Conservation (phyloP, 805 yeast genomes). For the Yarrowia porcina region DNA sequence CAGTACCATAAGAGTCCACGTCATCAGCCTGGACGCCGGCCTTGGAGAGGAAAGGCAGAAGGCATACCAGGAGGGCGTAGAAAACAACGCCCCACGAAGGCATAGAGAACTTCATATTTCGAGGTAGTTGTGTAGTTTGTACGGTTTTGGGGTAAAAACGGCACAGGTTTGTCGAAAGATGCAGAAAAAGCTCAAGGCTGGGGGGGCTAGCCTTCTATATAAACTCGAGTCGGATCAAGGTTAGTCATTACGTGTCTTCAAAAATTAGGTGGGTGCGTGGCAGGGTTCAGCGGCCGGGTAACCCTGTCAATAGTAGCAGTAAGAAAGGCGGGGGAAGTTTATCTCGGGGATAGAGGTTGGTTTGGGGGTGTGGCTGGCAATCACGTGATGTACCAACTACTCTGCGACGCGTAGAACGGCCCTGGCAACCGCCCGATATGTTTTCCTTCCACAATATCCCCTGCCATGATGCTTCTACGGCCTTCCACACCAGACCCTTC, state of each 20-base stretch:
- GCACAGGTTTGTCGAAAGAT: conserved; percentile 23
- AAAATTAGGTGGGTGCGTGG: conserved; percentile 16
- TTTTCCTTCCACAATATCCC: not conserved
- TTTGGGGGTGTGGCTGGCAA: not conserved
- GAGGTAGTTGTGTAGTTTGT: conserved; percentile 2
- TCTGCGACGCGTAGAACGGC: not conserved
- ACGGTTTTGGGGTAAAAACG: not conserved
- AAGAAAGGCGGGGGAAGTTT: conserved; percentile 1
- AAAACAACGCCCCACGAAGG: conserved; percentile 37
- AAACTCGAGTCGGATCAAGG: conserved; percentile 24
- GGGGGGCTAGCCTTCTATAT: conserved; percentile 21
- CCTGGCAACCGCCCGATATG: fast-evolving
- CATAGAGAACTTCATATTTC: conserved; percentile 24
- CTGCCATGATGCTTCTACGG: not conserved
- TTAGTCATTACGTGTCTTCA: conserved; percentile 25
- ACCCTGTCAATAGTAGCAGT: not conserved
- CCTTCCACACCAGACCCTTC: not conserved
- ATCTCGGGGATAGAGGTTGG: not conserved
- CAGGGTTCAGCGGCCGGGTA: conserved; percentile 18
- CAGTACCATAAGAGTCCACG: conserved; percentile 46
- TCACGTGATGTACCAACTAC: too few relatives aligned
- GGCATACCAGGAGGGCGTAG: conserved; percentile 39
- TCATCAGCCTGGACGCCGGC: conserved; percentile 37
- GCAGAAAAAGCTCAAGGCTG: not conserved
- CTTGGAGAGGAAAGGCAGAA: conserved; percentile 38